Percentiles rank a stretch among this genome's conserved stretches.
These are phyloP conservation scores for Mucor mucedo DNA, from an alignment of 371 early-diverging fungal genomes.

Conservation along the genomic window DNA sequence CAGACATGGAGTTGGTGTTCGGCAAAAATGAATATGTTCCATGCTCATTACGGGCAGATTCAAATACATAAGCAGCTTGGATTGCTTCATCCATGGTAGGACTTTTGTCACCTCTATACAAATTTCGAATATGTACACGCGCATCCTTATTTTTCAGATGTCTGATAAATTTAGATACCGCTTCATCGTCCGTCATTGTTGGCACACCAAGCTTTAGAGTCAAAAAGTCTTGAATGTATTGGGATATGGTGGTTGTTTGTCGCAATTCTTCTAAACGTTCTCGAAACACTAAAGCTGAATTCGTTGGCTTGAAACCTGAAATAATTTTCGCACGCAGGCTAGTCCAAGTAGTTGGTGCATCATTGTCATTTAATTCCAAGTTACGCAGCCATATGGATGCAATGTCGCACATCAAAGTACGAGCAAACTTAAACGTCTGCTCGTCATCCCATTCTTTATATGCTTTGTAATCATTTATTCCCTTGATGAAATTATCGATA, in stretches of 20 bases:
- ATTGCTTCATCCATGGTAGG: too few relatives aligned
- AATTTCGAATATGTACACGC: too few relatives aligned
- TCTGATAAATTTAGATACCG: too few relatives aligned
- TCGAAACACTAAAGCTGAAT: not conserved
- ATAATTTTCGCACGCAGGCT: not conserved
- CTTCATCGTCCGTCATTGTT: not conserved
- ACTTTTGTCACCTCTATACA: too few relatives aligned
- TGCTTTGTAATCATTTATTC: not conserved
- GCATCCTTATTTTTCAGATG: too few relatives aligned
- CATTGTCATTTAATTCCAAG: not conserved
- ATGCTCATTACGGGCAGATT: too few relatives aligned
- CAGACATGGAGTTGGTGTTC: too few relatives aligned
- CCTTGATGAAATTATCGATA: not conserved
- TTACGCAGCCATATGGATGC: not conserved
- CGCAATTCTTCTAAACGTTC: not conserved
- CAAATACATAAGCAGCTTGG: too few relatives aligned
- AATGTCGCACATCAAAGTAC: not conserved
- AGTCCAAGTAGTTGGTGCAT: not conserved
- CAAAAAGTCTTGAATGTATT: not conserved
- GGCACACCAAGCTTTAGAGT: not conserved
- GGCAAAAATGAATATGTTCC: too few relatives aligned
- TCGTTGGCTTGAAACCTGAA: not conserved
- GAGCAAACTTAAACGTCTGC: not conserved
- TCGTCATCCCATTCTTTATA: not conserved
- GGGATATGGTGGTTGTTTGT: not conserved